These are phyloP conservation scores for Vicia faba DNA, from an alignment of 306 rosid species.

Conservation along the genomic window DNA sequence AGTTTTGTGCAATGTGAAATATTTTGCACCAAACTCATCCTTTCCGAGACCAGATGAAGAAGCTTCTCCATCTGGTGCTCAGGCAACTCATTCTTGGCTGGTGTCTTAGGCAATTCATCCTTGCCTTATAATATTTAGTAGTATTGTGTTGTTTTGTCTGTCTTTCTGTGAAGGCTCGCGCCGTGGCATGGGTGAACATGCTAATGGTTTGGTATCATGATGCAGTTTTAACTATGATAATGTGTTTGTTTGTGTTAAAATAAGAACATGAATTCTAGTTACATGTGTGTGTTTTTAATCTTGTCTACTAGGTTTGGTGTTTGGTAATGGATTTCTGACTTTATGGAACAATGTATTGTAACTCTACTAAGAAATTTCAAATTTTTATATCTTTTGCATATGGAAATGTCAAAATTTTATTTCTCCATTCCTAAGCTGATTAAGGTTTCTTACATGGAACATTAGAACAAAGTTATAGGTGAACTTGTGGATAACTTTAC, in stretches of 20 bases:
- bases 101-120: conserved; percentile 61
- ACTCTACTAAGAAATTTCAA: neutral
- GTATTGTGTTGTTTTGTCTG: conserved; percentile 26
- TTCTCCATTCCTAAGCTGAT: too few relatives aligned
- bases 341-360: conserved; percentile 42
- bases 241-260: conserved; percentile 43
- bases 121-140: conserved; percentile 58
- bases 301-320: conserved; percentile 27
- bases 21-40: conserved; percentile 42
- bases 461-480: too few relatives aligned
- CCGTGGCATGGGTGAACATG: conserved; percentile 23
- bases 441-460: too few relatives aligned
- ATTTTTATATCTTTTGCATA: neutral
- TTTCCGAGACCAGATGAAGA: conserved; percentile 52
- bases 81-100: conserved; percentile 63
- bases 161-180: conserved; percentile 25
- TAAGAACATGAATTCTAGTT: conserved; percentile 40
- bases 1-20: conserved; percentile 38
- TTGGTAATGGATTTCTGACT: conserved; percentile 39
- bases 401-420: too few relatives aligned
- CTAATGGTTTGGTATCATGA: conserved; percentile 24
- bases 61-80: conserved; percentile 55
- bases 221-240: conserved; percentile 28
- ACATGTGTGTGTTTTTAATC: conserved; percentile 33
- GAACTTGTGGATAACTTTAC: neutral